Base-by-base conservation (phyloP, 1,284 basidiomycete species). In the Ceratobasidium sp. region DNA sequence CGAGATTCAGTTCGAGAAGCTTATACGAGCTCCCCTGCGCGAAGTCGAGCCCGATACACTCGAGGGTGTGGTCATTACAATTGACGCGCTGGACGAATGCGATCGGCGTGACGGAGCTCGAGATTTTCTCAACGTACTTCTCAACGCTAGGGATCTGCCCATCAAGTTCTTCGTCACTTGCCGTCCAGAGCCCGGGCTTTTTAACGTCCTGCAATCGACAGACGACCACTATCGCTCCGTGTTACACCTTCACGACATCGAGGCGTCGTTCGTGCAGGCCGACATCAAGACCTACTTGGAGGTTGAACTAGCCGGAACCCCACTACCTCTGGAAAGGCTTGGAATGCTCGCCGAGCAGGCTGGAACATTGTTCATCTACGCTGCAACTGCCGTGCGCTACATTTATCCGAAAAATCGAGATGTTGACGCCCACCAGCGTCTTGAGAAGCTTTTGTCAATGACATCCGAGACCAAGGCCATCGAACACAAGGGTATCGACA, bases 161-260 rank as follows among this genome's bases (percentile, higher is more conserved):
- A n/a, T 70, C 11, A 70, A 58, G 52, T 70, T 70, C 44, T 57
- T 70, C n/a, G 44, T 70, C 7, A 57, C 54, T 23, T 58, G 67
- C n/a, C 54, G 67, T 13, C 67, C 67, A 26, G 67, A 59, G 21
- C 23, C 67, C 3, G 44, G 49, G 44, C 47, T 70, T 0, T 16
- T 55, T 1, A 55, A 58, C 28, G 26, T 16, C 30, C 57, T 70
- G 67, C 13, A 35, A 9, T 9, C 18, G 13, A 1, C 2, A 21
- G 44, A 46, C 2, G 41, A 32, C 9, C 21, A 26, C 6, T 18
- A 13, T 1, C 21, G 38, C 3, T 55, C 21, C 5, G 23, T 41
- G 21, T 18, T 55, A 18, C 32, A 26, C 4, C 41, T 70, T 1
- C 67, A 70, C 43, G 67, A 70, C 13, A 23, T 70, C 1, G 44